A percentile compares a stretch with the other conserved stretches of the same genome.
Conservation (phyloP, 139 green algal species). For the Picochlorum costavermella region DNA sequence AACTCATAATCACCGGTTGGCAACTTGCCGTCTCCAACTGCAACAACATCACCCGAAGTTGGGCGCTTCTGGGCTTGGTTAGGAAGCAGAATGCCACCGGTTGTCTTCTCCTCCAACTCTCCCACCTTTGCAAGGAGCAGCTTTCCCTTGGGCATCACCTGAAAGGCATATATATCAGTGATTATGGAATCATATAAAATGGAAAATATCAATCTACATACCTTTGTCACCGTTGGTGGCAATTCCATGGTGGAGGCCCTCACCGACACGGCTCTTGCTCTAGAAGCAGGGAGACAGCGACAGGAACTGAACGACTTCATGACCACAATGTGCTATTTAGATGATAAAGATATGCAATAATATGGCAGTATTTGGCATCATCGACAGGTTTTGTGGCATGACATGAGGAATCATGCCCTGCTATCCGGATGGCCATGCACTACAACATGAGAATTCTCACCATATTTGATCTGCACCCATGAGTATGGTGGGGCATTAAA, state of each 20-base stretch:
- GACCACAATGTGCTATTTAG: too few species aligned
- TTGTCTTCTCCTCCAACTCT: conserved; percentile 65
- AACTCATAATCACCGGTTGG: conserved; percentile 41
- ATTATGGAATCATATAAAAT: not conserved
- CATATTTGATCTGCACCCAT: too few species aligned
- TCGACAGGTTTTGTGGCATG: too few species aligned
- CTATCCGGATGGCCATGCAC: too few species aligned
- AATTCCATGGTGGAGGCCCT: conserved; percentile 7
- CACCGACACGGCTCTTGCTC: not conserved
- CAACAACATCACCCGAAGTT: conserved; percentile 66
- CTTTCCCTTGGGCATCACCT: conserved; percentile 78
- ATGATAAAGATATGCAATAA: too few species aligned
- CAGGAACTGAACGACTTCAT: too few species aligned
- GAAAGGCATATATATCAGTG: not conserved
- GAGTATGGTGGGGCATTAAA: too few species aligned
- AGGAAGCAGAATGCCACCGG: conserved; percentile 85
- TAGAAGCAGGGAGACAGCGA: not conserved
- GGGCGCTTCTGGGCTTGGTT: conserved; percentile 59
- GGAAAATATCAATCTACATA: not conserved
- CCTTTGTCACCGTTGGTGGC: conserved; percentile 4
- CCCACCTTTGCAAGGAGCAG: conserved; percentile 83
- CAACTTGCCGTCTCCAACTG: conserved; percentile 52
- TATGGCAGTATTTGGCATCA: too few species aligned
- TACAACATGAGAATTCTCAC: too few species aligned
- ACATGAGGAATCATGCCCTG: too few species aligned